Evolutionary conservation across 2,329 filamentous ascomycete genomes (phyloP).

Genomic region (Apiospora aurea): DNA sequence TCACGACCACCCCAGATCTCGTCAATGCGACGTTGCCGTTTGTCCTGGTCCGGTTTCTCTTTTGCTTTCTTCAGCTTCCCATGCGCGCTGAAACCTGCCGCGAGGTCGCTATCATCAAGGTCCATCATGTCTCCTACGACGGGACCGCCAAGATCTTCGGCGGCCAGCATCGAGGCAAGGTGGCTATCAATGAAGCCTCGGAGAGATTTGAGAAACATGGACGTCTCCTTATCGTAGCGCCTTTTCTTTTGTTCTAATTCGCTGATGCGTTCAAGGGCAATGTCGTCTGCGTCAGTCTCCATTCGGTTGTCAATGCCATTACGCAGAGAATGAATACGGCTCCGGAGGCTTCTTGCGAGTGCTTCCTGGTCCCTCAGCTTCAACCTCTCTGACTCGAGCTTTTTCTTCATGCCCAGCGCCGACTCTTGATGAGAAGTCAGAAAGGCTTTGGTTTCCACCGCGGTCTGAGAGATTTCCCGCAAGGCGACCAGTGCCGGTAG

Average conservation of each 20-base stretch:
- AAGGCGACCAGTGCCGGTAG: slow-evolving; percentile 76
- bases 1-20: slow-evolving; percentile 63
- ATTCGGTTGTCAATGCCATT: slow-evolving; percentile 63
- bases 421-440: slow-evolving; percentile 54
- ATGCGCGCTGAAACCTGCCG: slow-evolving; percentile 65
- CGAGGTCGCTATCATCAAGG: slow-evolving; percentile 65
- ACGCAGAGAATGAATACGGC: slow-evolving; percentile 66
- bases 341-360: slow-evolving; percentile 58
- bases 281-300: slow-evolving; percentile 65
- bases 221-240: slow-evolving; percentile 66
- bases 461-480: slow-evolving; percentile 69
- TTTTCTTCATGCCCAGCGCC: slow-evolving; percentile 52
- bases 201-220: slow-evolving; percentile 67
- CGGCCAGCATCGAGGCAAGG: slow-evolving; percentile 78
- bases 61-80: slow-evolving; percentile 62
- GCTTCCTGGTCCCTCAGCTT: slow-evolving; percentile 62
- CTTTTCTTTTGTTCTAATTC: slow-evolving; percentile 66
- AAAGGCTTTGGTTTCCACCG: slow-evolving; percentile 68
- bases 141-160: slow-evolving; percentile 83
- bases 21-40: slow-evolving; percentile 66
- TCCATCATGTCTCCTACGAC: slow-evolving; percentile 79
- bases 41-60: slow-evolving; percentile 52
- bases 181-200: slow-evolving; percentile 74
- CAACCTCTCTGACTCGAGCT: slow-evolving; percentile 58
- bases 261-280: slow-evolving; percentile 67